These are phyloP conservation scores for Acanthamoeba lenticulata DNA, from an alignment of 208 protist genomes.

Conservation along the genomic window DNA sequence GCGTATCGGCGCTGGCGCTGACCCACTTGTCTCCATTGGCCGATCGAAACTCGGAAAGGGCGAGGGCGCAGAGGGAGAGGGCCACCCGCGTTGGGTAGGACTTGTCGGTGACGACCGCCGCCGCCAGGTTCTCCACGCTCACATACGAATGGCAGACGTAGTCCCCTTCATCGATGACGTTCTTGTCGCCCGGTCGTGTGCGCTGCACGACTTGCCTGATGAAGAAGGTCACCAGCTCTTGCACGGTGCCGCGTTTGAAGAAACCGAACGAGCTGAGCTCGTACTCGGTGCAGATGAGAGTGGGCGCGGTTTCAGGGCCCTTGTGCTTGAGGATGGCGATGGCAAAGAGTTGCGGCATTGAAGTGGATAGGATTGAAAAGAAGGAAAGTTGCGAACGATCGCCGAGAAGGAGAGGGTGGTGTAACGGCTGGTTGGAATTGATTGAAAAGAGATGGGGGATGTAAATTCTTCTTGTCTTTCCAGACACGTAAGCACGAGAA, in stretches of 20 bases:
- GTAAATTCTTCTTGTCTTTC: not conserved
- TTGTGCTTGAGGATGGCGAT: slow-evolving; percentile 3
- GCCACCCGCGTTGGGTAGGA: slow-evolving; percentile 23
- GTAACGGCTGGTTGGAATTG: not conserved
- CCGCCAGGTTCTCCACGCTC: not conserved
- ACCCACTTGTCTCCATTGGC: not conserved
- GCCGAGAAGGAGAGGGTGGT: too few species aligned
- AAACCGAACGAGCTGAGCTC: slow-evolving; percentile 51
- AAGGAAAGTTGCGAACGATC: too few species aligned
- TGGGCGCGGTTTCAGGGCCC: not conserved
- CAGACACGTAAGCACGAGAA: not conserved
- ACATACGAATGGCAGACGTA: slow-evolving; percentile 53
- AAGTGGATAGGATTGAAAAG: too few species aligned
- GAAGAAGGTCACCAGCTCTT: slow-evolving; percentile 63
- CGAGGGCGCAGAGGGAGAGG: slow-evolving; percentile 10
- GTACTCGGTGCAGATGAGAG: not conserved
- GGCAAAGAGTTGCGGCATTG: slow-evolving; percentile 60
- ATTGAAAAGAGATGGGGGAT: not conserved
- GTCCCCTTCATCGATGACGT: slow-evolving; percentile 54
- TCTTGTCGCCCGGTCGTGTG: not conserved
- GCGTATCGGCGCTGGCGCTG: not conserved
- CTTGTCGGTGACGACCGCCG: slow-evolving; percentile 33
- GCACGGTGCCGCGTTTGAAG: slow-evolving; percentile 27
- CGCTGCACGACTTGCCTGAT: not conserved
- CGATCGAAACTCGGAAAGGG: not conserved